A percentile compares a stretch with the other conserved stretches of the same genome.
Conservation (phyloP, 73 alveolate species). For the Uronychia setigera region DNA sequence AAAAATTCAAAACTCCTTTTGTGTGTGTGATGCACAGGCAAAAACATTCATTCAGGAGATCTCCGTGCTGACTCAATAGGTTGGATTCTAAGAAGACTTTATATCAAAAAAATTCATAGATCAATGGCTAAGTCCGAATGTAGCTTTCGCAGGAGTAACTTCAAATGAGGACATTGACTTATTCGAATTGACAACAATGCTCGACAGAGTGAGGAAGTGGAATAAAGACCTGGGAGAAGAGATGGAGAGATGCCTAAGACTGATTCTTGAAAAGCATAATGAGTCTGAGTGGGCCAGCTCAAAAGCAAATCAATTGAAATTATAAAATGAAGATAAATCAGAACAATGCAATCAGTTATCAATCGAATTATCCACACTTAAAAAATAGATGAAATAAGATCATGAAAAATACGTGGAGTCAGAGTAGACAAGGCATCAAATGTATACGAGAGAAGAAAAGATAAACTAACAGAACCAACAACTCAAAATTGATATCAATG, state of each 20-base stretch:
- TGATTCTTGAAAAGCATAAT: background rate
- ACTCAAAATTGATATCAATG: background rate
- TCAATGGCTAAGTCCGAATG: no score
- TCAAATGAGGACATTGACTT: no score
- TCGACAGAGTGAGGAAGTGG: conserved; percentile 5
- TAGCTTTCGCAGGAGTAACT: no score
- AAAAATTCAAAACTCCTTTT: background rate
- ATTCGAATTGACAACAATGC: background rate
- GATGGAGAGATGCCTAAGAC: background rate
- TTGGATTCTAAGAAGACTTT: background rate
- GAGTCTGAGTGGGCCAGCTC: background rate
- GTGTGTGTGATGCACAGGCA: background rate
- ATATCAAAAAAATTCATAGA: background rate
- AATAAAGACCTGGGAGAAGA: background rate
- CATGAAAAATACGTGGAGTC: background rate
- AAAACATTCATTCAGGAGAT: background rate
- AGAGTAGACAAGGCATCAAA: background rate
- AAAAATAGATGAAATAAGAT: no score
- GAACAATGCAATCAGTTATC: no score
- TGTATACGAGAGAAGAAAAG: background rate
- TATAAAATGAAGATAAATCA: no score
- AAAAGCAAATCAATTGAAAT: no score
- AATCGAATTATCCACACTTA: no score
- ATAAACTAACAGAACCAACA: background rate
- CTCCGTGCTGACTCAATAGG: background rate